phyloP scores from a whole-genome alignment of 371 early-diverging fungal species.

The Zopfochytrium polystomum region DNA sequence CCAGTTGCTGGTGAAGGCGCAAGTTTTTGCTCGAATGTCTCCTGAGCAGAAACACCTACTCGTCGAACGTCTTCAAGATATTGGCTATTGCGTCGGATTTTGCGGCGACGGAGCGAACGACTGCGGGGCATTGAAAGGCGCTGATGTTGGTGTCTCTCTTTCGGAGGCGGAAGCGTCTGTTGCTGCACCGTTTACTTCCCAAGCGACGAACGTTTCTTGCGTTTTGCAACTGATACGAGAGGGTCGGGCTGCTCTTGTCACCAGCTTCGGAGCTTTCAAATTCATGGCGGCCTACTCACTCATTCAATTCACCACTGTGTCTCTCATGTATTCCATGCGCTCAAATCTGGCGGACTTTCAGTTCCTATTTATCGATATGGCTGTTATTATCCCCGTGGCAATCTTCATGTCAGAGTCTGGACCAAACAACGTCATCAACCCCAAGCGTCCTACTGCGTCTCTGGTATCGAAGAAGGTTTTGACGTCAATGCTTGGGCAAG shows the following conservation, averaged over 20 bases:
- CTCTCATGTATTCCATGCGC: conserved; percentile 79
- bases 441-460: conserved; percentile 89
- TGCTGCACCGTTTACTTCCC: conserved; percentile 95
- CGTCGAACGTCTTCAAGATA: conserved; percentile 79
- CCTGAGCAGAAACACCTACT: conserved; percentile 98
- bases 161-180: conserved; percentile 97
- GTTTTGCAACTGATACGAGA: conserved; percentile 91
- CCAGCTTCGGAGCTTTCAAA: conserved; percentile 96
- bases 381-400: conserved; percentile 86
- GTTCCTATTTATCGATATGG: conserved; percentile 87
- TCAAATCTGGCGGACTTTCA: conserved; percentile 89
- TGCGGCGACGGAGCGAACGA: conserved; percentile 99
- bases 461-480: conserved; percentile 86
- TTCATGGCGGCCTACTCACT: conserved; percentile 76
- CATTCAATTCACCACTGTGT: conserved; percentile 85
- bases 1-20: conserved; percentile 84
- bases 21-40: conserved; percentile 98
- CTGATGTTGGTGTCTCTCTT: conserved; percentile 97
- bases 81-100: conserved; percentile 92
- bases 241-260: conserved; percentile 96
- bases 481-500: conserved; percentile 85
- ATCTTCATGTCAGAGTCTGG: conserved; percentile 85
- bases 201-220: conserved; percentile 83
- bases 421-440: conserved; percentile 68
- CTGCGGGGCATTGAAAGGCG: conserved; percentile 96